Percentiles rank a stretch among this genome's conserved stretches.
Conservation (phyloP, 495 filamentous ascomycete species). For the Xylaria flabelliformis region DNA sequence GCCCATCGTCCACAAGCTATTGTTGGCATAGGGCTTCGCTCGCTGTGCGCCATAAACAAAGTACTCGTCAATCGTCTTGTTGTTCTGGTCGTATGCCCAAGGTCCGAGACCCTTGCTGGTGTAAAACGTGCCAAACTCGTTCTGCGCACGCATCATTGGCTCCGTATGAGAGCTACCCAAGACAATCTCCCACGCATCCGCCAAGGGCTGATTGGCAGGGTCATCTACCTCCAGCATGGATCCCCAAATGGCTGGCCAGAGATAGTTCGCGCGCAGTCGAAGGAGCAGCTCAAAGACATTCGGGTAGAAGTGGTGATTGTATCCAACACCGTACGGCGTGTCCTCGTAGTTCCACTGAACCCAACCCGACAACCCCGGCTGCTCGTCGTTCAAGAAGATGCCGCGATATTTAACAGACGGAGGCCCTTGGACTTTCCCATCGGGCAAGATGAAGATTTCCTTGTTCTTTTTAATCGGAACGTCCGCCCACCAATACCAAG, state of each 20-base stretch:
- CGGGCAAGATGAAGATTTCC: constrained; percentile 58
- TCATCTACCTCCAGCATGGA: constrained; percentile 76
- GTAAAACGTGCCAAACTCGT: constrained; percentile 69
- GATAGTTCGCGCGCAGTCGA: constrained; percentile 72
- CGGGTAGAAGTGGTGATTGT: constrained; percentile 68
- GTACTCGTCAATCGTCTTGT: constrained; percentile 67
- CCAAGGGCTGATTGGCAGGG: constrained; percentile 67
- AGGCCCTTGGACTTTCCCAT: constrained; percentile 61
- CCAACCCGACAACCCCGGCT: constrained; percentile 74
- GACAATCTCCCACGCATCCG: constrained; percentile 75
- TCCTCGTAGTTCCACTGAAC: constrained; percentile 56
- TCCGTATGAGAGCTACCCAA: constrained; percentile 77
- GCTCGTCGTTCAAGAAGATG: constrained; percentile 82
- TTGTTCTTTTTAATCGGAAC: constrained; percentile 61
- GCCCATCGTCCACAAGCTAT: constrained; percentile 69
- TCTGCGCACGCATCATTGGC: constrained; percentile 74
- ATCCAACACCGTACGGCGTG: constrained; percentile 63
- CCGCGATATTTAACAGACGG: constrained; percentile 77
- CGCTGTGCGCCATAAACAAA: constrained; percentile 70
- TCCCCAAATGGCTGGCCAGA: constrained; percentile 77
- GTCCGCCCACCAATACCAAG: constrained; percentile 81
- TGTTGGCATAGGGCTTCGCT: constrained; percentile 67
- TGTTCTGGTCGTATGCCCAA: constrained; percentile 73
- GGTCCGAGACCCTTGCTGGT: constrained; percentile 48
- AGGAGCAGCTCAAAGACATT: constrained; percentile 76